Base-by-base conservation (phyloP, 768 basidiomycete species). In the Lactifluus piperatus region DNA sequence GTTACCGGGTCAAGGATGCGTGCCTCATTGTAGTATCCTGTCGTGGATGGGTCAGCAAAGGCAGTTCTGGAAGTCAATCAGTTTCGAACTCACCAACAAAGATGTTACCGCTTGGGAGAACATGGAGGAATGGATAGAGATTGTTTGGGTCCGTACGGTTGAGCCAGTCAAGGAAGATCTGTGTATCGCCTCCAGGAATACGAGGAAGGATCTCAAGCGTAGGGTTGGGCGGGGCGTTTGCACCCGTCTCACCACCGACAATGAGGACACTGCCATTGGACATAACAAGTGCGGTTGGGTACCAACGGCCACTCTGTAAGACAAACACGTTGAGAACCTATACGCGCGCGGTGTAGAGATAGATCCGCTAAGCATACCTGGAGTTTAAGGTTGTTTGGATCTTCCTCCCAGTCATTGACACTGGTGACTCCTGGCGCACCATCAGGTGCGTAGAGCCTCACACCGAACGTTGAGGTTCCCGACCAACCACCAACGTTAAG, bases 361-460 rank as follows among this genome's bases (percentile, higher is more conserved):
- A 5, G 11, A 9, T 30, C 22, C 24, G 30, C 27, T 20, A 67
- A 1, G 20, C 72, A 29, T 44, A 84, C 84, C 77, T 89, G 88
- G 26, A 90, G 75, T 3, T 71, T 62, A 2, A 91, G 74, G 39
- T 77, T 75, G 0, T 78, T 61, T 39, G 73, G 74, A 62, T 90
- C 81, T 69, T 91, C 88, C 69, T 91, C 79, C 89, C 89, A 91
- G 64, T 91, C 85, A 54, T 82, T 83, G 5, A 85, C 88, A 4
- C 82, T 81, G 61, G 87, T 88, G 29, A 83, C 79, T 0, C 89
- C 89, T 4, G 79, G 71, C 1, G 67, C 72, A 26, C 89, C 88
- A 64, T 84, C 78, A 0, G 89, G 89, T 0, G 81, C 81, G 61
- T 87, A 91, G 16, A 91, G 69, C 29, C 89, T 79, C 30, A 91